Percentiles rank a stretch among this genome's conserved stretches.
Conservation (phyloP, 306 rosid species). For the Oxytropis ochrocephala region DNA sequence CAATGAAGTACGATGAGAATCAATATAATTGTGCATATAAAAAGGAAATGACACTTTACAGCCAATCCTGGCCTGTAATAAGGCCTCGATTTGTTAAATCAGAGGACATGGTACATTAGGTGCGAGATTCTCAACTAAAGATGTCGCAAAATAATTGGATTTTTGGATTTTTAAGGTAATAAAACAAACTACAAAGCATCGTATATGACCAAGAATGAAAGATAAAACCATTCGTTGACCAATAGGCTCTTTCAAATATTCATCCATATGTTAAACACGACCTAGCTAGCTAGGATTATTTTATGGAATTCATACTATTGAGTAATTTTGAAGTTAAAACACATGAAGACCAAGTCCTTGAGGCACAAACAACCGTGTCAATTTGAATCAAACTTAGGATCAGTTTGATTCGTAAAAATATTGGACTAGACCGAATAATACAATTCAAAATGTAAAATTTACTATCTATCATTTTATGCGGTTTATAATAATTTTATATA, state of each 20-base stretch:
- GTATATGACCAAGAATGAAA: not conserved
- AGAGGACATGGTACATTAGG: not conserved
- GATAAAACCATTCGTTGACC: not conserved
- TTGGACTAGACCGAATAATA: too few species aligned
- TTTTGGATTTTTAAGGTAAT: not conserved
- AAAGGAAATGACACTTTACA: constrained; percentile 10
- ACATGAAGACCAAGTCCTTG: not conserved
- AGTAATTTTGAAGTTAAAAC: constrained; percentile 9
- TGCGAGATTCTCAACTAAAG: constrained; percentile 4
- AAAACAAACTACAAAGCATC: not conserved
- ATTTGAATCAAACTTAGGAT: not conserved
- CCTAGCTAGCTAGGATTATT: constrained; percentile 8
- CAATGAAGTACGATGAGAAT: not conserved
- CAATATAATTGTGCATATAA: not conserved
- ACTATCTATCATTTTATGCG: too few species aligned
- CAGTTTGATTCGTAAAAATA: too few species aligned
- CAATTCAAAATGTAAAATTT: too few species aligned
- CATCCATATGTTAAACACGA: not conserved
- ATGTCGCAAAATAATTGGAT: constrained; percentile 1
- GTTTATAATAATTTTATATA: too few species aligned
- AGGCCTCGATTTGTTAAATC: constrained; percentile 14
- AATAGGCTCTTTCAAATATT: not conserved
- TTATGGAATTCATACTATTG: not conserved
- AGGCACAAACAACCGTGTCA: constrained; percentile 19
- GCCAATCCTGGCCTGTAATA: constrained; percentile 5